Evolutionary conservation across 2,329 filamentous ascomycete genomes (phyloP), one percentile per base, ranked within the genome.

Genomic region (Pseudopyricularia cyperi): DNA sequence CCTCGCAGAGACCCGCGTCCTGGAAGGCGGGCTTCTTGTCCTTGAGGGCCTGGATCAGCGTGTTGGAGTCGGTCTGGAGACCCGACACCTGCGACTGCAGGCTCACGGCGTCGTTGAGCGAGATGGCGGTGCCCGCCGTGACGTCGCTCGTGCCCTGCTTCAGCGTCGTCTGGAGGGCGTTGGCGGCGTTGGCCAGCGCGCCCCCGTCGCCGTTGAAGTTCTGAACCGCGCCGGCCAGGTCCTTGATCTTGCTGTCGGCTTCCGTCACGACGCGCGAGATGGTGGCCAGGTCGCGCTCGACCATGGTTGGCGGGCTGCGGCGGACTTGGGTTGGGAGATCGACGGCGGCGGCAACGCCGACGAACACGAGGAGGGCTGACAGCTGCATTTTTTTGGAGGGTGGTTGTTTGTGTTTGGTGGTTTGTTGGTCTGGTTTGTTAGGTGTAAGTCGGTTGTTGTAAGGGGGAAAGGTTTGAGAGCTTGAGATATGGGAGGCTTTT

Each of bases 1-100:
- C 53, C 19, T 53, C 54, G 57, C 64, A 66, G 4, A 62, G 59
- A 50, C 56, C 57, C 28, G 60, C 62, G 52, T 62, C 57, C 52
- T 64, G 50, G 47, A 66, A 52, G 14, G 54, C 53, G n/a, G 53
- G n/a, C 56, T 62, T 61, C 58, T 61, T 59, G 47, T 52, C 42
- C 51, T 60, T 56, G 53, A 66, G 59, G 52, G 59, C 55, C 17
- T 53, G 54, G 47, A 57, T 54, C 1, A 66, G 60, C 46, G 48
- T 37, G 57, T 59, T 55, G 11, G 57, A 59, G 52, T 61, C 57
- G 28, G 54, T 54, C 55, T 63, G 61, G 11, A 66, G 59, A 26
- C 50, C 50, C 32, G 51, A 30, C n/a, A 57, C 53, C 19, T 52
- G 37, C 34, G 47, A 24, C 52, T 57, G 56, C 33, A 57, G 52